These are phyloP conservation scores for Kodamaea derodonti DNA, from an alignment of 1,139 yeast species.

Conservation along the genomic window DNA sequence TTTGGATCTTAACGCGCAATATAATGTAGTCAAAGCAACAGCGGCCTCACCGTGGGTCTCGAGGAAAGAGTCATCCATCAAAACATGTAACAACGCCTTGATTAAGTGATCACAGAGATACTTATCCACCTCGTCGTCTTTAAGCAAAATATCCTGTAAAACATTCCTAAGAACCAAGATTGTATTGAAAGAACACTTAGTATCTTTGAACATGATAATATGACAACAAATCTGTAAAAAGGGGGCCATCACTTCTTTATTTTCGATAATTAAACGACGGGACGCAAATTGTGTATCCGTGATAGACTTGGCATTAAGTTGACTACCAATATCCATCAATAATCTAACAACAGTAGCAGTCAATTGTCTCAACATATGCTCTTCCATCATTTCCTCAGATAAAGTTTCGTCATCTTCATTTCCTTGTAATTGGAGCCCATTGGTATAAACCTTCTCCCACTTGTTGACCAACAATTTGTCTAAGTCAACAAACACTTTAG, in stretches of 20 bases:
- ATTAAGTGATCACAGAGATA: conserved; percentile 61
- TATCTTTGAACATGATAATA: conserved; percentile 77
- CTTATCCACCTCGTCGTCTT: conserved; percentile 74
- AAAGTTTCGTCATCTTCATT: conserved; percentile 76
- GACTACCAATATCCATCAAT: conserved; percentile 86
- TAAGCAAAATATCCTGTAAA: conserved; percentile 57
- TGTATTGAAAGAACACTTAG: conserved; percentile 89
- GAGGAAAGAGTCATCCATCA: conserved; percentile 72
- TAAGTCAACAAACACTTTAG: conserved; percentile 67
- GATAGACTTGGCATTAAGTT: conserved; percentile 44
- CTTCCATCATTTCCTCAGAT: conserved; percentile 98
- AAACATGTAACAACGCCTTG: conserved; percentile 47
- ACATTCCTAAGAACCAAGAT: conserved; percentile 75
- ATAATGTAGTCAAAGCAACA: conserved; percentile 75
- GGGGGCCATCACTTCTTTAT: conserved; percentile 71
- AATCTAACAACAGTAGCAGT: conserved; percentile 92
- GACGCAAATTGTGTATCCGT: conserved; percentile 61
- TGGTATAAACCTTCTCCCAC: conserved; percentile 72
- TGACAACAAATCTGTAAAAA: conserved; percentile 73
- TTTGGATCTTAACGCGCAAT: conserved; percentile 66
- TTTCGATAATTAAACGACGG: conserved; percentile 60
- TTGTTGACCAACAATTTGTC: conserved; percentile 64
- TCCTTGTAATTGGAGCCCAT: conserved; percentile 69
- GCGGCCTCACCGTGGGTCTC: conserved; percentile 93
- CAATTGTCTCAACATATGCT: conserved; percentile 85